Base-by-base conservation (phyloP, 768 basidiomycete genomes). In the Panaeolus cyanescens region DNA sequence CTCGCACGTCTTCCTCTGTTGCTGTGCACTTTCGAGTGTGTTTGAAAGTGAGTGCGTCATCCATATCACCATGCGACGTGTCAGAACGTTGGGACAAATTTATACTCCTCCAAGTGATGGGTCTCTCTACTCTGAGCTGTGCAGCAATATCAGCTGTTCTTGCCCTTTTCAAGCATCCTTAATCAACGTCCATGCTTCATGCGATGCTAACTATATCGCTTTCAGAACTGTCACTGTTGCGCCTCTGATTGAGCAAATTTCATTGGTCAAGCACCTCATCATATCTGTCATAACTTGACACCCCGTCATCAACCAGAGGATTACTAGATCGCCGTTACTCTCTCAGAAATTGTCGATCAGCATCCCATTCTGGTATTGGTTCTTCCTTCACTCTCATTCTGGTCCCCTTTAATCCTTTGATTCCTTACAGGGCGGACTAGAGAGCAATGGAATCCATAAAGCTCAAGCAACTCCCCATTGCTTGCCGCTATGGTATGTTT, bases 401-500 rank as follows among this genome's bases (percentile, higher is more conserved):
- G 1, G 25, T 8, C 9, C 7, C 45, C 25, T 50, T 15, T 28
- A 13, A 9, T 30, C 3, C 25, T 28, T 28, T 9, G 10, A 6
- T 39, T 42, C 40, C 40, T 2, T 5, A 20, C 2, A 30, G 19
- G 25, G 2, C 25, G 12, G 5, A 4, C 15, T 50, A 15, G 30
- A 5, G 5, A 50, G 32, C 36, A 13, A 64, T 64, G 63, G 60
- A 55, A 19, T 34, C 32, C 34, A 53, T 56, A 15, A 40, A 20
- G 34, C 60, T 20, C 6, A 64, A 62, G 37, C 59, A 59, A 28
- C 63, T 86, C 36, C 75, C 83, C 7, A 69, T 87, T 32, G 81
- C 83, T 1, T 88, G 86, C 70, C 78, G 86, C 70, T 83, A 84
- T 68, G 77, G 86, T 88, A 65, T 63, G 84, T 73, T 58, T 22